phyloP scores from a whole-genome alignment of 495 filamentous ascomycete genomes.

The Bacidia gigantensis region DNA sequence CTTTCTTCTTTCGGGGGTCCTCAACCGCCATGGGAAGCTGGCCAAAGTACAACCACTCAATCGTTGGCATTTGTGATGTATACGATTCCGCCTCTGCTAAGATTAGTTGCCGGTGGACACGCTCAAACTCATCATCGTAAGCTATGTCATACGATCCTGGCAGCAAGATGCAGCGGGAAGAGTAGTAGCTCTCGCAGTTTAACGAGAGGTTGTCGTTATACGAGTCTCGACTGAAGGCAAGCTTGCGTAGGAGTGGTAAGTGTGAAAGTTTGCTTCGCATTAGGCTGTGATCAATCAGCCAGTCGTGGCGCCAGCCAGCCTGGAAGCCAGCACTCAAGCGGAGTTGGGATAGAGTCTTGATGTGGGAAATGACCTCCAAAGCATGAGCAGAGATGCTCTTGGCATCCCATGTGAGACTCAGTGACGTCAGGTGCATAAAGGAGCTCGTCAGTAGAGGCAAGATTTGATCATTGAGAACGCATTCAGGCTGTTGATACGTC shows the following conservation, averaged over 20 bases:
- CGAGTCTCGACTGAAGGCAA: conserved; percentile 8
- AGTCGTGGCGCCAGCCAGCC: not conserved
- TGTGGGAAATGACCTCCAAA: not conserved
- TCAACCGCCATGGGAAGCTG: conserved; percentile 2
- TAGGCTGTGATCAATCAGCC: conserved; percentile 10
- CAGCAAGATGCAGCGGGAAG: not conserved
- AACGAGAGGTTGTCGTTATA: not conserved
- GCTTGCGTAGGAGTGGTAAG: conserved; percentile 1
- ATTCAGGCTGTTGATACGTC: not conserved
- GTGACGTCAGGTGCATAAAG: not conserved
- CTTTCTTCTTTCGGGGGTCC: not conserved
- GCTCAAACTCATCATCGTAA: not conserved
- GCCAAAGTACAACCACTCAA: conserved; percentile 10
- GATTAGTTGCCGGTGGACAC: not conserved
- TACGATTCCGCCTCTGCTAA: not conserved
- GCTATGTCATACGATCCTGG: not conserved
- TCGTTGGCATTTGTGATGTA: conserved; percentile 1
- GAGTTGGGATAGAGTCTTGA: conserved; percentile 8
- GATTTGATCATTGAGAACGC: not conserved
- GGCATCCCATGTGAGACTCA: not conserved
- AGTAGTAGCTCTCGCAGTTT: not conserved
- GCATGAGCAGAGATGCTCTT: not conserved
- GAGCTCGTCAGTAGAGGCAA: not conserved
- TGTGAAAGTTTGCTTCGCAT: conserved; percentile 1
- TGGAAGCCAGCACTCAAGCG: conserved; percentile 5